Conservation (phyloP, 2,329 filamentous ascomycete species). For the Zalaria sp. region DNA sequence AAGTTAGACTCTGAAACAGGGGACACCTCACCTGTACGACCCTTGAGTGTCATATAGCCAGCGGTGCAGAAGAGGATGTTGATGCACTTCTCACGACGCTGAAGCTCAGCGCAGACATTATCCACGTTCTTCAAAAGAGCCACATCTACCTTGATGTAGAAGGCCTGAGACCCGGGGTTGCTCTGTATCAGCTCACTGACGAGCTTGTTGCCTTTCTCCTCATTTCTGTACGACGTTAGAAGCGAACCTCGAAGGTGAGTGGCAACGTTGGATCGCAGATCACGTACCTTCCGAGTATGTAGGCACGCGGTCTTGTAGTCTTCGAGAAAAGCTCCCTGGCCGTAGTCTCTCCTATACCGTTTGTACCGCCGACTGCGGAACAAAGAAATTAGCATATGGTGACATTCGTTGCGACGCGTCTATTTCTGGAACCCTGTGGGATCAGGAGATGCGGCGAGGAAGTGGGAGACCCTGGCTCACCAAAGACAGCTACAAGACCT, state of each 20-base stretch:
- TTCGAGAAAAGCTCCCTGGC: conserved; percentile 27
- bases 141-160: conserved; percentile 29
- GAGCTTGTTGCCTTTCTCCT: conserved; percentile 21
- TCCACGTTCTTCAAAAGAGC: conserved; percentile 27
- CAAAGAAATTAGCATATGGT: no score
- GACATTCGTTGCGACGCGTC: no score
- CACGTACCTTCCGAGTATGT: conserved; percentile 26
- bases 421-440: no score
- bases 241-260: background rate
- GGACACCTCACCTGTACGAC: conserved; percentile 14
- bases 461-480: conserved; percentile 1
- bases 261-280: background rate
- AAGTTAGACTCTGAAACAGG: no score
- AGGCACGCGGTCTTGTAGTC: conserved; percentile 23
- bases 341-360: conserved; percentile 29
- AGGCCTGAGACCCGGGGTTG: conserved; percentile 22
- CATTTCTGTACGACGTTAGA: conserved; percentile 15
- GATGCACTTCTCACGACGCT: conserved; percentile 34
- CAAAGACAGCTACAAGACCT: conserved; percentile 20
- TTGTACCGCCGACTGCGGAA: conserved; percentile 24
- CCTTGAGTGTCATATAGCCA: conserved; percentile 30
- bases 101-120: conserved; percentile 32
- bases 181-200: conserved; percentile 22
- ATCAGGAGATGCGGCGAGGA: no score
- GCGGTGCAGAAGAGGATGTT: conserved; percentile 42